Conservation (phyloP, 495 filamentous ascomycete genomes). For the Penicillium steckii region DNA sequence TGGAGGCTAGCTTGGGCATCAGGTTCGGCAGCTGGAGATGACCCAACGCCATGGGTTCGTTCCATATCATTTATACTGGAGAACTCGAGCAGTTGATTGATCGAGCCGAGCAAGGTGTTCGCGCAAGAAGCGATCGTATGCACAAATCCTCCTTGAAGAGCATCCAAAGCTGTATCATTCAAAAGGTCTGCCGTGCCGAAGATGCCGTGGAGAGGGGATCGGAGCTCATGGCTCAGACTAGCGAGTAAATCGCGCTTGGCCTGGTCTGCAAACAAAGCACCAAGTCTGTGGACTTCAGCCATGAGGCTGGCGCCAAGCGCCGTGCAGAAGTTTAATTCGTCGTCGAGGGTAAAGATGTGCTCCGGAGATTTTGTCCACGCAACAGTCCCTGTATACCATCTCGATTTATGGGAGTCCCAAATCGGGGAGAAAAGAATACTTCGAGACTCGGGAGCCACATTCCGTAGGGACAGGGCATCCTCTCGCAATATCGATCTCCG, state of each 20-base stretch:
- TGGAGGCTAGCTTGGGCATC: too few species aligned
- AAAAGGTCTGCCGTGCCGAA: constrained; percentile 59
- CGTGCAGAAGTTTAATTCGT: constrained; percentile 46
- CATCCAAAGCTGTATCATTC: constrained; percentile 48
- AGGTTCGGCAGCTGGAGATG: too few species aligned
- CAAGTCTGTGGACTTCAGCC: constrained; percentile 55
- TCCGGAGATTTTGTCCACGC: constrained; percentile 45
- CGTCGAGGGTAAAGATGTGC: constrained; percentile 34
- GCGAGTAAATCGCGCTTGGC: constrained; percentile 64
- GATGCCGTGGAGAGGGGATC: constrained; percentile 63
- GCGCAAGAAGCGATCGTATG: constrained; percentile 62
- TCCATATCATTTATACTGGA: constrained; percentile 28
- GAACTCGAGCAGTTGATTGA: constrained; percentile 62
- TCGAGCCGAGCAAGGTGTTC: constrained; percentile 61
- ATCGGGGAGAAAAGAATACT: constrained; percentile 20
- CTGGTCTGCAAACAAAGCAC: constrained; percentile 38
- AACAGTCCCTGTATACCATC: constrained; percentile 34
- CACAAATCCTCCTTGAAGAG: constrained; percentile 51
- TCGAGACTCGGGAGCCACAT: constrained; percentile 15
- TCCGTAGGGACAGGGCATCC: constrained; percentile 12
- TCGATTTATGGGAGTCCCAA: constrained; percentile 22
- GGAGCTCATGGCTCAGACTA: constrained; percentile 64
- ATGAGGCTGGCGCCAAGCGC: constrained; percentile 59
- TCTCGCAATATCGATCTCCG: constrained; percentile 4
- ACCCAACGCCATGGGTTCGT: neutral